These are phyloP conservation scores for Puccinia polysora DNA, from an alignment of 1,284 basidiomycete genomes.

Conservation along the genomic window DNA sequence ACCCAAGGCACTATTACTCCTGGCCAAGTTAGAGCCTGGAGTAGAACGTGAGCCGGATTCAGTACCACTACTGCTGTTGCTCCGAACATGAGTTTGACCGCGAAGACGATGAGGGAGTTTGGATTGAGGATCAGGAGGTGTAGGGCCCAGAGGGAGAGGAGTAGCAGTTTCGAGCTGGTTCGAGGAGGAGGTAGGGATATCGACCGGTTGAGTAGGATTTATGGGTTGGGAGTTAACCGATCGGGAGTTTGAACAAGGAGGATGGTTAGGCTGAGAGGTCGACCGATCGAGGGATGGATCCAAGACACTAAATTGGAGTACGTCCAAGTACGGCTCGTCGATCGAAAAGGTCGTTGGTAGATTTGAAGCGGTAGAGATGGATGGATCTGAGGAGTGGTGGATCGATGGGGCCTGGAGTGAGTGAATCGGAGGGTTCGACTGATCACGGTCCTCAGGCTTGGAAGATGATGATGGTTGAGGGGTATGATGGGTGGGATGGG, in stretches of 20 bases:
- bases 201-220: slow-evolving; percentile 4
- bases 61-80: slow-evolving; percentile 17
- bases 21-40: background rate
- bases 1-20: slow-evolving; percentile 3
- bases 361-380: background rate
- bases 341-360: too few species aligned
- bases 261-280: background rate
- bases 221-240: background rate
- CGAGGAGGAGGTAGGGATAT: background rate
- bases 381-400: background rate
- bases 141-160: background rate
- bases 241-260: background rate
- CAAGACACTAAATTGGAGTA: too few species aligned
- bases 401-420: background rate
- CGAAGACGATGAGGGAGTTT: background rate
- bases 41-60: background rate
- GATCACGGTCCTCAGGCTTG: background rate
- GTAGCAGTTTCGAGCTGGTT: background rate
- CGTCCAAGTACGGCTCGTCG: too few species aligned
- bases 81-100: slow-evolving; percentile 3
- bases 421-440: too few species aligned
- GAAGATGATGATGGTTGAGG: background rate
- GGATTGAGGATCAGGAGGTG: background rate
- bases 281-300: background rate
- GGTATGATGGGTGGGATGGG: background rate